Evolutionary conservation across 257 asterid species (phyloP), one percentile per base, ranked within the genome.

Genomic region (Solanum habrochaites): DNA sequence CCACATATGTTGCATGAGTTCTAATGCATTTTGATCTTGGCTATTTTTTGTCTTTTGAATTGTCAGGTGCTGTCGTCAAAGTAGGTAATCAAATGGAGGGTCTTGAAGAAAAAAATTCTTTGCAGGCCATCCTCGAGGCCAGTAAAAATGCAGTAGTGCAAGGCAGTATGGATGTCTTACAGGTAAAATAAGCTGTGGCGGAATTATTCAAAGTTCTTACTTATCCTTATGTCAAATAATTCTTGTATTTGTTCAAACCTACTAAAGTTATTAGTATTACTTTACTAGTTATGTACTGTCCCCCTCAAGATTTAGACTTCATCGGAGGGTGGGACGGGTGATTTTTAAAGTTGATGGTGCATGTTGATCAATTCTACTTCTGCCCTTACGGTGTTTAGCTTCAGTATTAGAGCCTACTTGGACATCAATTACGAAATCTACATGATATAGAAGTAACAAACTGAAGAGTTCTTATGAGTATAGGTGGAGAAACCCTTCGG

Each of bases 131-230:
- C 82, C 91, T 97, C 86, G 99, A 96, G 87, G 93, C 96, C 86
- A 93, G 99, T 93, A 96, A 93, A 88, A 93, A 87, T 86, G 95
- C 98, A 18, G 92, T 97, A 85, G 86, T 91, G 83, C 97, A 95
- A 87, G 99, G 99, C 91, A 93, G 98, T 85, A 87, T 91, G 93
- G 92, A 92, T 90, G 91, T 89, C 88, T 93, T 97, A 91, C 90
- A 82, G 98, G 99, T 97, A 94, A 89, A 88, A 43, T 52, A 45
- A 83, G 35, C 74, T 47, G 83, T 71, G 10, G 25, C 20, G 12
- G 67, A 70, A n/a, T 81, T 29, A 29, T 81, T 3, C 2, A 1
- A 20, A 47, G 66, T 80, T 56, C 67, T 81, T 81, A 81, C 18
- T 18, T 49, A 49, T 81, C 32, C 45, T 81, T 81, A 18, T 31